Conservation (phyloP, 257 asterid genomes). For the Echites panduratus region DNA sequence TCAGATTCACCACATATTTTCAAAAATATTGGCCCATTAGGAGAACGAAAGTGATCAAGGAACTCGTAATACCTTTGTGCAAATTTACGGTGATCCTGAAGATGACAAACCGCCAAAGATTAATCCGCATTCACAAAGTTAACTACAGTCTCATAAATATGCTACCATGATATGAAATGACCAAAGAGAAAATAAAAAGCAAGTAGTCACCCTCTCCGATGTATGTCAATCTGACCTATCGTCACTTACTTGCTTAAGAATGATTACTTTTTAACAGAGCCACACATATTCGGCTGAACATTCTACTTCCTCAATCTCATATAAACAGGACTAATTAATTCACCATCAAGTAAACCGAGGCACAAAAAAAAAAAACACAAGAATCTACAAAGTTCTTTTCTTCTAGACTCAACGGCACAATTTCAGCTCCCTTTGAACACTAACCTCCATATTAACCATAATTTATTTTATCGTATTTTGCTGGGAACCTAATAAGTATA, state of each 20-base stretch:
- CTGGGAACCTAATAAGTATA: neutral
- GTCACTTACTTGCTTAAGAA: neutral
- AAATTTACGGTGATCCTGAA: conserved; percentile 75
- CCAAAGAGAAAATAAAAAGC: neutral
- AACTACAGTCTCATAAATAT: neutral
- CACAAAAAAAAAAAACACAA: neutral
- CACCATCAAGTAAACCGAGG: neutral
- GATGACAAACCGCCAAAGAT: neutral
- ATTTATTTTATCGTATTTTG: no score
- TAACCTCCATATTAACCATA: neutral
- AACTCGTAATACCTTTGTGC: conserved; percentile 81
- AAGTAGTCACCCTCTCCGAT: neutral
- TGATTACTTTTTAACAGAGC: neutral
- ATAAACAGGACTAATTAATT: neutral
- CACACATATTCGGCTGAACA: neutral
- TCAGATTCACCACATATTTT: conserved; percentile 85
- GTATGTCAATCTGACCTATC: no score
- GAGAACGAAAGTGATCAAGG: conserved; percentile 64
- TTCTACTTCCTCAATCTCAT: neutral
- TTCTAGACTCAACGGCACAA: neutral
- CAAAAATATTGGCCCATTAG: conserved; percentile 86
- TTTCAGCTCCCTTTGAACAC: neutral
- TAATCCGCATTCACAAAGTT: neutral
- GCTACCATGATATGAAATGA: neutral
- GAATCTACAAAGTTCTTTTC: neutral